Evolutionary conservation across 164 flowering plant species (phyloP).

Genomic region (Nelumbo lutea): DNA sequence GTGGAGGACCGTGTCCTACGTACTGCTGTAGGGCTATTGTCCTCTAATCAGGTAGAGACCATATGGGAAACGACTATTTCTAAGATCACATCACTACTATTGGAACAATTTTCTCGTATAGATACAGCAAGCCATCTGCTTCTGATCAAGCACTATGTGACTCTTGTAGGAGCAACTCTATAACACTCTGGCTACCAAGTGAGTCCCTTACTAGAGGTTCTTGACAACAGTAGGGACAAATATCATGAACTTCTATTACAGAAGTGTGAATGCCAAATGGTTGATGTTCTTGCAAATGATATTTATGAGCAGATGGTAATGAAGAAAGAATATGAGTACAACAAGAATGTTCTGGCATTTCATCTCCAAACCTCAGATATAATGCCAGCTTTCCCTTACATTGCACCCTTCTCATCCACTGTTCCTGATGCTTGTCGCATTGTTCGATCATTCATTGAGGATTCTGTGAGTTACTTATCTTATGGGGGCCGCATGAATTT

Average conservation of each 20-base stretch:
- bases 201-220: slow-evolving; percentile 52
- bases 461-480: slow-evolving; percentile 74
- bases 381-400: slow-evolving; percentile 84
- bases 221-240: slow-evolving; percentile 61
- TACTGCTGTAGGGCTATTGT: slow-evolving; percentile 67
- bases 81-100: slow-evolving; percentile 59
- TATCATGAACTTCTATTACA: slow-evolving; percentile 82
- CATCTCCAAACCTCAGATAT: slow-evolving; percentile 70
- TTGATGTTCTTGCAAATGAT: slow-evolving; percentile 51
- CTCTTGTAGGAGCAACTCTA: slow-evolving; percentile 74
- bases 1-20: slow-evolving; percentile 85
- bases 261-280: slow-evolving; percentile 68
- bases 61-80: slow-evolving; percentile 83
- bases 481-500: slow-evolving; percentile 54
- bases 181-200: slow-evolving; percentile 81
- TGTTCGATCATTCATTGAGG: slow-evolving; percentile 75
- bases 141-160: slow-evolving; percentile 78
- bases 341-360: slow-evolving; percentile 54
- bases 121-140: slow-evolving; percentile 79
- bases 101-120: slow-evolving; percentile 66
- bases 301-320: slow-evolving; percentile 73
- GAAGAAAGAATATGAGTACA: slow-evolving; percentile 78
- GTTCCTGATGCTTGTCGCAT: slow-evolving; percentile 82
- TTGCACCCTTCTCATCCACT: slow-evolving; percentile 87
- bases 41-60: slow-evolving; percentile 56